Percentiles rank a stretch among this genome's conserved stretches.
These are phyloP conservation scores for Ogataea ganodermae DNA, from an alignment of 805 yeast genomes.

Conservation along the genomic window DNA sequence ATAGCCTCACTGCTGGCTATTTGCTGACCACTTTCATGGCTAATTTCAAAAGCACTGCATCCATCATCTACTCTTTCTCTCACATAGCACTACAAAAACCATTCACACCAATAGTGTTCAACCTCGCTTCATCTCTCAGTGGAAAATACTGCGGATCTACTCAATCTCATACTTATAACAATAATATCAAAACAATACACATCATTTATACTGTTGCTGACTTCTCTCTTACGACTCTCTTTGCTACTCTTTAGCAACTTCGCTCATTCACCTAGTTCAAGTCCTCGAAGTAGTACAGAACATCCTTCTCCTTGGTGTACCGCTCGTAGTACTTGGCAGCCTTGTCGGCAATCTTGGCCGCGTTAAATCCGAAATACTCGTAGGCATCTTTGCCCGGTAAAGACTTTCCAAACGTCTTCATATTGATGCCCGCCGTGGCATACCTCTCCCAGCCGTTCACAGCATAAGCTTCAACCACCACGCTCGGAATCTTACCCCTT, in stretches of 20 bases:
- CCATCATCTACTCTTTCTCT: too few relatives aligned
- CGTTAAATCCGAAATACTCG: constrained; percentile 83
- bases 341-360: constrained; percentile 75
- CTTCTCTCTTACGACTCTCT: neutral
- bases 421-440: constrained; percentile 95
- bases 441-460: constrained; percentile 92
- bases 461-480: constrained; percentile 91
- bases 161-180: too few relatives aligned
- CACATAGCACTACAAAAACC: too few relatives aligned
- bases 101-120: too few relatives aligned
- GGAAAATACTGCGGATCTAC: too few relatives aligned
- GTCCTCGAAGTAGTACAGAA: constrained; percentile 35
- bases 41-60: too few relatives aligned
- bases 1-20: too few relatives aligned
- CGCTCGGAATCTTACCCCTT: constrained; percentile 80
- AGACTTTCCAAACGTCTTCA: constrained; percentile 94
- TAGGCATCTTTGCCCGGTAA: constrained; percentile 84
- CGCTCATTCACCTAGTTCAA: constrained; percentile 30
- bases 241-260: neutral
- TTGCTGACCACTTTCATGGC: too few relatives aligned
- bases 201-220: too few relatives aligned
- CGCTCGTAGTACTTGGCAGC: constrained; percentile 30
- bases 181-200: too few relatives aligned
- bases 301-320: constrained; percentile 15
- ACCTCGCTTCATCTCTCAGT: too few relatives aligned